Conservation (phyloP, 129 eudicot genomes). For the Saussurea involucrata region DNA sequence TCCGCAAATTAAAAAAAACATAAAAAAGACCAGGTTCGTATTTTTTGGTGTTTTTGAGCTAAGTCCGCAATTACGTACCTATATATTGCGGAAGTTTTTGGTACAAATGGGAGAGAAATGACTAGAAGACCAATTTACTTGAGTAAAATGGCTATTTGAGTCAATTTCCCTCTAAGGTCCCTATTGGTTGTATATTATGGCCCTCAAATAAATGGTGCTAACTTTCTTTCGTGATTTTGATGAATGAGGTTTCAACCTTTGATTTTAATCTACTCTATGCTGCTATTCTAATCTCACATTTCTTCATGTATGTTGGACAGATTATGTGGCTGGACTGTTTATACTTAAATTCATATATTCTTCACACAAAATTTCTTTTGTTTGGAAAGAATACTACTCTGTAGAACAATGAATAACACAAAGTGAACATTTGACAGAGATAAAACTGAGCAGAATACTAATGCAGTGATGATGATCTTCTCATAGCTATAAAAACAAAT, state of each 20-base stretch:
- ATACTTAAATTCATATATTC: not conserved
- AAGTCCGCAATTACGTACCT: no score
- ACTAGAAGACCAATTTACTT: no score
- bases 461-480: not conserved
- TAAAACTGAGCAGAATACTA: not conserved
- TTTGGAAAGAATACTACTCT: not conserved
- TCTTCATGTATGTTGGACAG: not conserved
- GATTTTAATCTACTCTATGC: not conserved
- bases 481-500: constrained; percentile 12
- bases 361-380: not conserved
- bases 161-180: no score
- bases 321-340: not conserved
- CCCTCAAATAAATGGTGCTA: not conserved
- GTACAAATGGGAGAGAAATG: no score
- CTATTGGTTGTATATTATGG: not conserved
- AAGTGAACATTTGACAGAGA: not conserved
- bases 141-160: no score
- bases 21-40: no score
- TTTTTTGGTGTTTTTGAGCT: no score
- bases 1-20: no score
- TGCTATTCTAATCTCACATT: not conserved
- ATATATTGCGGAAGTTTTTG: no score
- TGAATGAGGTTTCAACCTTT: not conserved
- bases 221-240: not conserved
- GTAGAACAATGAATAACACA: not conserved